phyloP scores from a whole-genome alignment of 306 rosid genomes.

The Acacia melanoxylon region DNA sequence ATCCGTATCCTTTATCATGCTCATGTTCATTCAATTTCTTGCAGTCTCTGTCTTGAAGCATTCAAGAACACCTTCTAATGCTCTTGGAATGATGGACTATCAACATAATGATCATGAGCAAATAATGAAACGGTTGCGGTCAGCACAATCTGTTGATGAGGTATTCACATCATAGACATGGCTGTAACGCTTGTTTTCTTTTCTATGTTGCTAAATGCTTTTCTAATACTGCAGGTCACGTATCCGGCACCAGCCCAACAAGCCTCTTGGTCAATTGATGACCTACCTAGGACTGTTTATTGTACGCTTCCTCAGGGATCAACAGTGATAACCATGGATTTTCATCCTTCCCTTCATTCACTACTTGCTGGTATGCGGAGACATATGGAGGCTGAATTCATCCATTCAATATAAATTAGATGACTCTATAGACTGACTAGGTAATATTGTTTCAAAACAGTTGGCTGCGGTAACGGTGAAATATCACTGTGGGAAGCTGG shows the following conservation, averaged over 20 bases:
- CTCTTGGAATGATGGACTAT: slow-evolving; percentile 56
- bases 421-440: slow-evolving; percentile 15
- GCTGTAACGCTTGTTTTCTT: slow-evolving; percentile 14
- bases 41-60: slow-evolving; percentile 60
- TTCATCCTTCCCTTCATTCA: slow-evolving; percentile 56
- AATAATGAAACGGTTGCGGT: slow-evolving; percentile 51
- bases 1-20: slow-evolving; percentile 6
- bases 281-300: slow-evolving; percentile 46
- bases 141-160: slow-evolving; percentile 56
- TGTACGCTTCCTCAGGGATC: slow-evolving; percentile 50
- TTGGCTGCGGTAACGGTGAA: slow-evolving; percentile 63
- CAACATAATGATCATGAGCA: slow-evolving; percentile 47
- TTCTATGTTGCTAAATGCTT: slow-evolving; percentile 17
- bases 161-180: slow-evolving; percentile 28
- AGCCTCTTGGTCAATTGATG: slow-evolving; percentile 40
- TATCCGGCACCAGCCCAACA: slow-evolving; percentile 38
- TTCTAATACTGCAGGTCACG: slow-evolving; percentile 41
- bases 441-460: slow-evolving; percentile 40
- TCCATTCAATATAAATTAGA: background rate
- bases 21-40: slow-evolving; percentile 16
- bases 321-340: slow-evolving; percentile 56
- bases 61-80: slow-evolving; percentile 45
- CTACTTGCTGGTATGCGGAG: slow-evolving; percentile 53
- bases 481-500: slow-evolving; percentile 60
- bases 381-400: background rate